Base-by-base conservation (phyloP, 768 basidiomycete genomes). In the Lactarius sp. region DNA sequence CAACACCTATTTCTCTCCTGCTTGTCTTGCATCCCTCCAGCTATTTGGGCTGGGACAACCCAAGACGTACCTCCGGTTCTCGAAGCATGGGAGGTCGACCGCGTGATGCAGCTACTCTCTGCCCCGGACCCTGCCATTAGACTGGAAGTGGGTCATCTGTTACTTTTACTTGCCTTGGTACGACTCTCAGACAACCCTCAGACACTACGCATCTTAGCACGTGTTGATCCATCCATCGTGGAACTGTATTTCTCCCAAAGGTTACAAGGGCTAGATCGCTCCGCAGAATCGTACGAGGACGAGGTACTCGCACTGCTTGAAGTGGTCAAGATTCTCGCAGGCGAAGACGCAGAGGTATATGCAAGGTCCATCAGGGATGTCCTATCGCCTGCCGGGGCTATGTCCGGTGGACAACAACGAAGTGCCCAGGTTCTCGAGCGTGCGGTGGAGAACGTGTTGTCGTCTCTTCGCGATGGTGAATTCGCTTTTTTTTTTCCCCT, bases 61-160 rank as follows among this genome's bases (percentile, higher is more conserved):
- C 72, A 78, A 4, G 78, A 79, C 6, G 72, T 80, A 20, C 78
- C 80, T 41, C 76, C 84, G 1, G 74, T 83, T 9, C 73, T 92
- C 52, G 85, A 89, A n/a, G 82, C 77, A 59, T 82, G 81, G 80
- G 90, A 92, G 57, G 90, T 93, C 44, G 86, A 86, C 56, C 76
- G 77, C 39, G 77, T 92, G 22, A 88, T 93, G 84, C 80, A 79
- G 62, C 73, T 88, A 16, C 74, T 93, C 33, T 81, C 85, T 62
- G 84, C 82, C 2, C 73, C 78, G 1, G 91, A 93, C 71, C 65
- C 71, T 9, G 69, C 78, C 34, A 81, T 90, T 46, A 79, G 88
- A 60, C 78, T 73, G 56, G 85, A 79, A 78, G 91, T 87, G 68
- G 60, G 78, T 60, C 56, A 22, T 41, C 31, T 41, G 2, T 14